phyloP scores from a whole-genome alignment of 2,329 filamentous ascomycete species.

The Blastomyces percursus region DNA sequence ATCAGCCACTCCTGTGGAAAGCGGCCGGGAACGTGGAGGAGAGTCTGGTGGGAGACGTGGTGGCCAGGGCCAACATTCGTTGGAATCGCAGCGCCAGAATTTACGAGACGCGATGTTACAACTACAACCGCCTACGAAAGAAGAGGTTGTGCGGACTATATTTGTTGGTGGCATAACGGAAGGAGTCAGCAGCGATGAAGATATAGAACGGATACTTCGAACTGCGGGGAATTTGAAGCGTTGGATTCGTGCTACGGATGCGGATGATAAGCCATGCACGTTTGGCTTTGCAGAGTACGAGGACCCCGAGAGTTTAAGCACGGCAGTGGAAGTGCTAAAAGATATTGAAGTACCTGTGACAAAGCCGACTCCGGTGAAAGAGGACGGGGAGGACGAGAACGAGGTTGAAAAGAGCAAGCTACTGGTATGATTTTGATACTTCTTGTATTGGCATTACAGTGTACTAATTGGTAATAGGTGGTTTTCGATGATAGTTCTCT shows the following conservation, averaged over 20 bases:
- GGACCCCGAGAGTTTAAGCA: conserved; percentile 74
- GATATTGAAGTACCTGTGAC: conserved; percentile 73
- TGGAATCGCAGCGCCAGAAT: conserved; percentile 57
- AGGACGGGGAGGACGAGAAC: conserved; percentile 33
- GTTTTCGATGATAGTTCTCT: conserved; percentile 71
- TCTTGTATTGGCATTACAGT: conserved; percentile 1
- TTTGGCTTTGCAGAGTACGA: conserved; percentile 97
- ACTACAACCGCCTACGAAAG: conserved; percentile 69
- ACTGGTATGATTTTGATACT: conserved; percentile 39
- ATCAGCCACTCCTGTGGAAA: conserved; percentile 36
- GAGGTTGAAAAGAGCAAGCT: conserved; percentile 59
- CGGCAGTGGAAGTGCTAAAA: conserved; percentile 72
- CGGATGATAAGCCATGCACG: conserved; percentile 68
- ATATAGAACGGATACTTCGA: conserved; percentile 64
- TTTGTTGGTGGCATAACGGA: conserved; percentile 81
- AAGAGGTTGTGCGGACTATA: conserved; percentile 84
- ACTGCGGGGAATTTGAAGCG: conserved; percentile 69
- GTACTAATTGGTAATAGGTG: conserved; percentile 32
- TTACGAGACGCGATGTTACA: conserved; percentile 59
- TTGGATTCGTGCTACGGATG: conserved; percentile 70
- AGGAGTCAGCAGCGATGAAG: conserved; percentile 63
- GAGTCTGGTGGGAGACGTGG: conserved; percentile 39
- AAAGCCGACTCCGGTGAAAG: conserved; percentile 47
- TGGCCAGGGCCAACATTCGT: conserved; percentile 49
- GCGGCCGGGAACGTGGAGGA: conserved; percentile 35